phyloP scores from a whole-genome alignment of 1,284 basidiomycete species.

The Pseudozyma tsukubaensis region DNA sequence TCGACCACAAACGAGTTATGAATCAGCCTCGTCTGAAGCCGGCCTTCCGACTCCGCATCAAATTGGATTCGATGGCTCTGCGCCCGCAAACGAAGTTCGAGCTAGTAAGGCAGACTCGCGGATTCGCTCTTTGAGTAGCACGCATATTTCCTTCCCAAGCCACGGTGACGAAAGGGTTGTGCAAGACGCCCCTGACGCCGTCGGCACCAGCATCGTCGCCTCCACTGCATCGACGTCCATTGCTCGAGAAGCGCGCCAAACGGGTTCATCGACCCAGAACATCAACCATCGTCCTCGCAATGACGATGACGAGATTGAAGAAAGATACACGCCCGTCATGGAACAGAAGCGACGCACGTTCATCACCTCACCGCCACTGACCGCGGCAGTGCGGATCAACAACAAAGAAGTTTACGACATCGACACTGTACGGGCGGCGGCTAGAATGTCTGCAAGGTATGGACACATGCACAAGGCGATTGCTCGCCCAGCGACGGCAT shows the following conservation, averaged over 20 bases:
- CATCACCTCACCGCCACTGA: constrained; percentile 41
- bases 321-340: constrained; percentile 17
- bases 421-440: constrained; percentile 47
- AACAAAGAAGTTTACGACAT: constrained; percentile 46
- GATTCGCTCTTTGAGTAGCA: constrained; percentile 6
- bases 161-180: background rate
- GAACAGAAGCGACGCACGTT: constrained; percentile 34
- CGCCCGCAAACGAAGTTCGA: constrained; percentile 3
- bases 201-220: too few relatives aligned
- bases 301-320: constrained; percentile 13
- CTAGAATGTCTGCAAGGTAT: constrained; percentile 12
- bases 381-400: constrained; percentile 22
- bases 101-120: constrained; percentile 6
- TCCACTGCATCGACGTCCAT: too few relatives aligned
- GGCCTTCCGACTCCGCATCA: constrained; percentile 5
- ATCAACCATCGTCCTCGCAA: background rate
- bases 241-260: too few relatives aligned
- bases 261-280: background rate
- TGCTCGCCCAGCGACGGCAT: constrained; percentile 24
- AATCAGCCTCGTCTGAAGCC: background rate
- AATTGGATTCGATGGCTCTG: background rate
- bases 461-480: constrained; percentile 1
- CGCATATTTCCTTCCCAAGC: constrained; percentile 14
- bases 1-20: constrained; percentile 16
- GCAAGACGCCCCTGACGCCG: too few relatives aligned